phyloP scores from a whole-genome alignment of 495 filamentous ascomycete species.

The Platismatia glauca region DNA sequence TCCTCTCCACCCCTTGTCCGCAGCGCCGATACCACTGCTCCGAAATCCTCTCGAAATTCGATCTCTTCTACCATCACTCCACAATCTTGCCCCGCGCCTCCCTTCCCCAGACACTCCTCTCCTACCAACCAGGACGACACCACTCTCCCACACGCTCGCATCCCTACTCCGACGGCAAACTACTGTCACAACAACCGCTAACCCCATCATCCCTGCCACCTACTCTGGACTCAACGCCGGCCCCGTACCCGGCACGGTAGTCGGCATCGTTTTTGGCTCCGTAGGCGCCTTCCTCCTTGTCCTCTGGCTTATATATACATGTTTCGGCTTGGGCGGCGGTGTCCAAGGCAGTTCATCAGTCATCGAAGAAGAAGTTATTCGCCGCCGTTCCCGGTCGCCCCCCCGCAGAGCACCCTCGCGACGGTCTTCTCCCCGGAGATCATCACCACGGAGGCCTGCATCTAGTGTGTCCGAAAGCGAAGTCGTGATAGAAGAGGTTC shows the following conservation, averaged over 20 bases:
- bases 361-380: conserved; percentile 29
- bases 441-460: conserved; percentile 21
- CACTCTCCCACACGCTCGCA: conserved; percentile 14
- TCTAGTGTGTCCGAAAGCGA: conserved; percentile 24
- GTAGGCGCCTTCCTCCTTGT: conserved; percentile 76
- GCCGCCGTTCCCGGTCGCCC: conserved; percentile 23
- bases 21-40: conserved; percentile 5
- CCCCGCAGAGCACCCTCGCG: conserved; percentile 13
- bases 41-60: conserved; percentile 18
- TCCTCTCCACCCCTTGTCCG: conserved; percentile 9
- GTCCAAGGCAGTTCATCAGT: conserved; percentile 24
- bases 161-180: conserved; percentile 23
- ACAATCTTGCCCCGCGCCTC: conserved; percentile 12
- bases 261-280: conserved; percentile 71
- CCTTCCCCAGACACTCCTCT: background rate
- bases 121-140: conserved; percentile 7
- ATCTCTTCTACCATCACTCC: conserved; percentile 18
- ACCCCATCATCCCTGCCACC: conserved; percentile 51
- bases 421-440: conserved; percentile 22
- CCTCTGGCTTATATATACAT: conserved; percentile 65
- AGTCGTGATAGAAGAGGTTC: conserved; percentile 21
- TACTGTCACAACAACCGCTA: conserved; percentile 8
- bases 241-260: conserved; percentile 63
- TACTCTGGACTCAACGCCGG: conserved; percentile 55
- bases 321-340: conserved; percentile 46